These are phyloP conservation scores for Dothideomycetes sp. DNA, from an alignment of 2,329 filamentous ascomycete genomes.

Conservation along the genomic window DNA sequence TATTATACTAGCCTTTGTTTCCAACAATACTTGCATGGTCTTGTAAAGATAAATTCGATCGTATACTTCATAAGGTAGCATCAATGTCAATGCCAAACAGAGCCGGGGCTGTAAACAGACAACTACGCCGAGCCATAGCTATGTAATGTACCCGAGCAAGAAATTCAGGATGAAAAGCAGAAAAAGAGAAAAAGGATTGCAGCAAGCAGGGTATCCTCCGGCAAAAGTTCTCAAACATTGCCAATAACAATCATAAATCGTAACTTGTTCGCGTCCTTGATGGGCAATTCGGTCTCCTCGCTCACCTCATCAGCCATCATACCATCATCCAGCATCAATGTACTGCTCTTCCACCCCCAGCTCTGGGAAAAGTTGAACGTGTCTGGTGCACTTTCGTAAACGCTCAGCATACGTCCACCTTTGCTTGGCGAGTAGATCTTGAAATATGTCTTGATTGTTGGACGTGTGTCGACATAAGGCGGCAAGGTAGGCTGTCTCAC, in stretches of 20 bases:
- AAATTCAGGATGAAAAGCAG: too few relatives aligned
- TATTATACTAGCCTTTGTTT: too few relatives aligned
- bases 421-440: slow-evolving; percentile 53
- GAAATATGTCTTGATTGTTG: slow-evolving; percentile 53
- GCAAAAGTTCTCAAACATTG: slow-evolving; percentile 39
- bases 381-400: slow-evolving; percentile 51
- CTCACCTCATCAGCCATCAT: slow-evolving; percentile 23
- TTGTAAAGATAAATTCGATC: too few relatives aligned
- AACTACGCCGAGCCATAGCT: too few relatives aligned
- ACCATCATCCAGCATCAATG: slow-evolving; percentile 47
- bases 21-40: too few relatives aligned
- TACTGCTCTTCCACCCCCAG: slow-evolving; percentile 54
- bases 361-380: slow-evolving; percentile 52
- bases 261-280: slow-evolving; percentile 36
- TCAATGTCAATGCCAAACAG: too few relatives aligned
- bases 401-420: slow-evolving; percentile 48
- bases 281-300: slow-evolving; percentile 16
- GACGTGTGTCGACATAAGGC: slow-evolving; percentile 45
- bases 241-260: slow-evolving; percentile 54
- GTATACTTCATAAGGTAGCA: too few relatives aligned
- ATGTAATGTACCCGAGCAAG: too few relatives aligned
- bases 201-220: too few relatives aligned
- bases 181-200: too few relatives aligned
- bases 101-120: too few relatives aligned
- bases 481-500: slow-evolving; percentile 38